Conservation (phyloP, 192 early-diverging fungal species). For the Haplosporangium gracile region DNA sequence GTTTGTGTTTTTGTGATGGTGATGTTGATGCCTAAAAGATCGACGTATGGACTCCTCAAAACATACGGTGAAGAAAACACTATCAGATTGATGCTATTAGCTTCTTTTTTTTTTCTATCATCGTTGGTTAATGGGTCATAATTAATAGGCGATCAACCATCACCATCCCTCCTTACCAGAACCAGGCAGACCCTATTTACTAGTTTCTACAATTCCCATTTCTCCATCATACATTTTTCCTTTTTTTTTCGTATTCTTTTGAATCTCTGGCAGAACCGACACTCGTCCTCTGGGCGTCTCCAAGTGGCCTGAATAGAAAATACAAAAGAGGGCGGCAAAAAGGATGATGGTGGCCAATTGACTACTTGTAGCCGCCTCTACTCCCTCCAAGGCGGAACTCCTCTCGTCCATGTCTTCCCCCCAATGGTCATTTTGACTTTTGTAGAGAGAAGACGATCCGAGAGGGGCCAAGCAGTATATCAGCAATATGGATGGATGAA, state of each 20-base stretch:
- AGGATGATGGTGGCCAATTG: not conserved
- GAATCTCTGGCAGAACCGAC: not conserved
- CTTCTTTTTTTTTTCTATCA: too few relatives aligned
- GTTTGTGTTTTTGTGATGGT: too few relatives aligned
- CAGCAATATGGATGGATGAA: not conserved
- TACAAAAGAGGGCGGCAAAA: not conserved
- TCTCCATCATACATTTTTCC: not conserved
- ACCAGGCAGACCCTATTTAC: too few relatives aligned
- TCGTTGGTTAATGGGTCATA: too few relatives aligned
- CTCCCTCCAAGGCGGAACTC: not conserved
- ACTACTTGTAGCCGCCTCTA: not conserved
- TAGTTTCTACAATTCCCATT: not conserved
- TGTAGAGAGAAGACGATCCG: not conserved
- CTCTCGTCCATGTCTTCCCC: not conserved
- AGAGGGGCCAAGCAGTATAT: not conserved
- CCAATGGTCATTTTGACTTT: not conserved
- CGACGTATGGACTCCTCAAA: too few relatives aligned
- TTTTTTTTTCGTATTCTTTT: too few relatives aligned
- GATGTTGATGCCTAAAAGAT: too few relatives aligned
- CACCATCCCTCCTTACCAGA: too few relatives aligned
- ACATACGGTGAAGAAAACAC: too few relatives aligned
- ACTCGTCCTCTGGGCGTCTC: not conserved
- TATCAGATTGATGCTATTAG: too few relatives aligned
- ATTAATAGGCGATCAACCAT: too few relatives aligned
- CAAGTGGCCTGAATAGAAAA: not conserved